Evolutionary conservation across 306 rosid genomes (phyloP), one percentile per base, ranked within the genome.

Genomic region (Prunus kanzakura): DNA sequence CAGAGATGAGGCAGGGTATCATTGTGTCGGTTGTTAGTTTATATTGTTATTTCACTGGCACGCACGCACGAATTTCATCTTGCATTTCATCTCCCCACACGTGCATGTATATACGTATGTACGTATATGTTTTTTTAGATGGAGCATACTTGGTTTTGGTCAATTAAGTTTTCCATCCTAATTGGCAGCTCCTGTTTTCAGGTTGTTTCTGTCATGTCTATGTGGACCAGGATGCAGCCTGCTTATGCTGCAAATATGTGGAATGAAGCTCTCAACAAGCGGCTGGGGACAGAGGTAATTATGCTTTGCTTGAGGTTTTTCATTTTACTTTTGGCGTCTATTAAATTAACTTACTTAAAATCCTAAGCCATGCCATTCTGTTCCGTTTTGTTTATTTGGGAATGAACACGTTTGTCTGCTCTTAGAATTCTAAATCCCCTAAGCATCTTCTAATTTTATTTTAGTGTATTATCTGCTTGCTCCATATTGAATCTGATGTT

Each of bases 151-250:
- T 23, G 29, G 29, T 60, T 69, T 69, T 35, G 20, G 1, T 55
- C 45, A 64, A 15, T 64, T 9, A 2, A 35, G 25, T 52, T 76
- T 29, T 30, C 11, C 74, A 80, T 79, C 62, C 76, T 79, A 73
- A 81, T 50, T 78, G 70, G 56, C 41, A 9, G 68, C 65, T 55
- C 79, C 20, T 66, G 70, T 60, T 74, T 80, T 78, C 93, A 95
- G 98, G 97, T 95, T 78, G 89, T 86, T 86, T 95, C 98, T 89
- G 96, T 95, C 93, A 95, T 95, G 97, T 90, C 98, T 77, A 90
- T 95, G 96, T 95, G 97, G 98, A 89, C 95, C 25, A 87, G 96
- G 75, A 30, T 95, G 97, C 98, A 95, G 92, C 98, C 98, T 25
- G 82, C 91, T 15, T 95, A 92, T 88, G 98, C 98, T 87, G 97